A percentile compares a stretch with the other conserved stretches of the same genome.
Conservation (phyloP, 2,329 filamentous ascomycete genomes). For the Waltergamsia citrina region DNA sequence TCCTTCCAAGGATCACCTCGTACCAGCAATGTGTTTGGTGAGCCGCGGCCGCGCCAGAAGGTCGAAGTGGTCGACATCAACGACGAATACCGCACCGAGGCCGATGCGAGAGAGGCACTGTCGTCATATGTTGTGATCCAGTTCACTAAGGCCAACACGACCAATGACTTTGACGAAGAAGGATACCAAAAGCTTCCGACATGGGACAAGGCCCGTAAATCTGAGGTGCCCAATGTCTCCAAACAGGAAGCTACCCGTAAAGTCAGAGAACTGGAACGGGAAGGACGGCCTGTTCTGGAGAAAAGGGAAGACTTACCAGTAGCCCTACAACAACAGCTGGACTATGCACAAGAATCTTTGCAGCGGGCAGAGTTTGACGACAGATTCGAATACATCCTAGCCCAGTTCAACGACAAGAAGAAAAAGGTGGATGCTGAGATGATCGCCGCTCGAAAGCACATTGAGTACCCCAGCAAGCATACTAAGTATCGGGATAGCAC, state of each 20-base stretch:
- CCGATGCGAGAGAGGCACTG: conserved; percentile 26
- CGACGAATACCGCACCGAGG: conserved; percentile 22
- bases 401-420: conserved; percentile 32
- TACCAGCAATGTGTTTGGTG: neutral
- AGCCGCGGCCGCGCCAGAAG: neutral
- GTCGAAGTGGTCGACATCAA: conserved; percentile 24
- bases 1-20: neutral
- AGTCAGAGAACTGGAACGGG: conserved; percentile 25
- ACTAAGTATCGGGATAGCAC: neutral
- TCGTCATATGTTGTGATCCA: conserved; percentile 30
- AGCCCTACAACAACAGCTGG: conserved; percentile 30
- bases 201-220: conserved; percentile 28
- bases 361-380: conserved; percentile 21
- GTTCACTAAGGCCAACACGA: conserved; percentile 26
- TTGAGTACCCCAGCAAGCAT: too few species aligned
- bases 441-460: neutral
- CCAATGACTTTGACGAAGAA: conserved; percentile 23
- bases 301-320: conserved; percentile 27
- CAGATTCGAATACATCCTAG: conserved; percentile 29
- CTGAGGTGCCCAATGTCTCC: conserved; percentile 23
- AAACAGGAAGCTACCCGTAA: conserved; percentile 24
- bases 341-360: conserved; percentile 24
- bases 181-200: conserved; percentile 20
- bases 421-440: conserved; percentile 17
- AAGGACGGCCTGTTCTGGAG: conserved; percentile 18